A percentile compares a stretch with the other conserved stretches of the same genome.
Conservation (phyloP, 2,329 filamentous ascomycete species). For the Phoma sp. region DNA sequence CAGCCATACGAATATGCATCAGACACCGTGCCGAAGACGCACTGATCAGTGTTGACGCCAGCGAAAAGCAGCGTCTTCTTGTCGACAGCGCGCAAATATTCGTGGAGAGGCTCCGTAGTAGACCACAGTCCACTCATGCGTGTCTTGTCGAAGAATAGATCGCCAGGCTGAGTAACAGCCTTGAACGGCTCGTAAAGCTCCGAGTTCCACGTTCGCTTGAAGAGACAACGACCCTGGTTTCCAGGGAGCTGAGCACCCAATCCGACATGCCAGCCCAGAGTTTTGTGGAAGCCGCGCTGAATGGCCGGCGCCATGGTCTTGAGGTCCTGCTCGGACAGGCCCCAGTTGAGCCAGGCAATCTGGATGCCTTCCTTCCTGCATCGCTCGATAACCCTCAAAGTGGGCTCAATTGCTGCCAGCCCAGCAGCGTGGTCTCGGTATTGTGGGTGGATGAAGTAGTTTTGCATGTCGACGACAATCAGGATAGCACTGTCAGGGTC, state of each 20-base stretch:
- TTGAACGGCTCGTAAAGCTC: conserved; percentile 52
- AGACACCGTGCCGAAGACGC: conserved; percentile 50
- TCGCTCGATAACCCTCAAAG: conserved; percentile 48
- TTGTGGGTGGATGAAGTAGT: conserved; percentile 49
- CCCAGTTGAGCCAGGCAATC: conserved; percentile 53
- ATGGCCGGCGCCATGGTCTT: conserved; percentile 50
- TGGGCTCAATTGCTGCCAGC: conserved; percentile 44
- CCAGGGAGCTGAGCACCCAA: conserved; percentile 48
- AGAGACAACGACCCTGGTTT: conserved; percentile 49
- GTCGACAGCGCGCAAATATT: conserved; percentile 48
- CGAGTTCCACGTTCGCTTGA: conserved; percentile 53
- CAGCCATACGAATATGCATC: conserved; percentile 52
- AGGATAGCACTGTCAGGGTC: conserved; percentile 49
- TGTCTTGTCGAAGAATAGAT: conserved; percentile 53
- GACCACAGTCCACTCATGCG: conserved; percentile 53
- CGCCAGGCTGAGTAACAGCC: conserved; percentile 44
- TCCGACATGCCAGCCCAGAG: conserved; percentile 51
- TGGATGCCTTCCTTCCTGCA: conserved; percentile 51
- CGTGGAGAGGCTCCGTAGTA: conserved; percentile 49
- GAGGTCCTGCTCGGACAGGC: conserved; percentile 48
- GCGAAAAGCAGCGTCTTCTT: conserved; percentile 53
- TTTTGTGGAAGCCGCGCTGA: conserved; percentile 52
- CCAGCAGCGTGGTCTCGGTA: conserved; percentile 40
- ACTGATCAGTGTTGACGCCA: conserved; percentile 54
- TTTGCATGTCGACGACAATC: conserved; percentile 54